phyloP scores from a whole-genome alignment of 305 asterid genomes.

The Withania somnifera region DNA sequence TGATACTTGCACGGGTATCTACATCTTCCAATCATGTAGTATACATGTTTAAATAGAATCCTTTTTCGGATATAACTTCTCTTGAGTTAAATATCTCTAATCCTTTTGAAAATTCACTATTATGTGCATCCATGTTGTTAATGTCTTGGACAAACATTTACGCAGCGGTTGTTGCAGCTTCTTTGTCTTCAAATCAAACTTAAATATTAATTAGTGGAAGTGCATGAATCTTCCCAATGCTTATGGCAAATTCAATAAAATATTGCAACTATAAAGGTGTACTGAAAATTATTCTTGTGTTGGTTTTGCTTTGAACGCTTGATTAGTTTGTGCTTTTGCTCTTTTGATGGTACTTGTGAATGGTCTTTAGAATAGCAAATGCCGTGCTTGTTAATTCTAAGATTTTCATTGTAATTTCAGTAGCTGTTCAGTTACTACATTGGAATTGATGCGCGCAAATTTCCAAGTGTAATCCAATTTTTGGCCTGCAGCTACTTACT shows the following conservation, averaged over 20 bases:
- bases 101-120: not conserved
- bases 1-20: not conserved
- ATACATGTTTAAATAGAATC: not conserved
- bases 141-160: not conserved
- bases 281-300: not conserved
- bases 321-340: not conserved
- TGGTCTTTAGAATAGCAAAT: not conserved
- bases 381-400: not conserved
- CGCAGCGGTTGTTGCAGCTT: not conserved
- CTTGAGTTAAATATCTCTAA: not conserved
- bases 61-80: not conserved
- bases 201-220: not conserved
- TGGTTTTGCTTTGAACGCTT: not conserved
- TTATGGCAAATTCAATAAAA: not conserved
- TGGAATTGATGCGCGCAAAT: not conserved
- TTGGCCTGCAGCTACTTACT: constrained; percentile 5
- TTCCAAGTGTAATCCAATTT: not conserved
- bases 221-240: not conserved
- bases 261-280: not conserved
- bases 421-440: not conserved
- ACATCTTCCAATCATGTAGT: not conserved
- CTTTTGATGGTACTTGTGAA: not conserved
- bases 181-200: not conserved
- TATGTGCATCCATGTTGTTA: not conserved
- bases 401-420: not conserved